Evolutionary conservation across 2,329 filamentous ascomycete species (phyloP), one percentile per base, ranked within the genome.

Genomic region (Diaporthe humulicola): DNA sequence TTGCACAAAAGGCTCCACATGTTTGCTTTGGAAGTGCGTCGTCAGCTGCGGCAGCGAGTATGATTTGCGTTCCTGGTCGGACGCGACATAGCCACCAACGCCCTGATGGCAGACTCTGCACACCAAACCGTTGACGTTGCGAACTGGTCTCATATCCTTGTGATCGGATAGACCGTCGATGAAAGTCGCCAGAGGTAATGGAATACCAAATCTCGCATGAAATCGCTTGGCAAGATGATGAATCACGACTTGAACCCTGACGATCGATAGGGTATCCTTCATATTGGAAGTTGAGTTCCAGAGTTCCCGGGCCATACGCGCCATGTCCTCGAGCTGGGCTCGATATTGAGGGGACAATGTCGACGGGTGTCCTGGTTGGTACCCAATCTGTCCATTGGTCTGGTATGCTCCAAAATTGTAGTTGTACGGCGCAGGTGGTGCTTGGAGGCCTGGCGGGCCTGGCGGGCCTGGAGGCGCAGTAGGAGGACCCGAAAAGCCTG

Each of bases 191-290:
- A 95, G 80, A 12, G 88, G 85, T 1, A 91, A 89, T 54, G 88
- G 86, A 75, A 91, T 87, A 22, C 84, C 84, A 80, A 92, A 94
- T 66, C 86, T 86, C 22, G 88, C 82, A 57, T 87, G 85, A 79
- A 92, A 94, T 48, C 86, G 87, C 72, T 87, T 87, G 73, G 89
- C 86, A 70, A 92, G 84, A 80, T 93, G 91, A 79, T 93, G 87
- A 56, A 96, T 87, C 14, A 94, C 85, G 61, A 91, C 88, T 75
- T 90, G 89, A 22, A 94, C 86, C 77, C 91, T 90, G 61, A 94
- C 86, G 75, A 88, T 89, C 52, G 89, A 88, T 19, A 91, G 88
- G 22, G 95, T 83, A 69, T 91, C 88, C 77, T 90, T 90, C 76
- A 94, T 85, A 4, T 87, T 87, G 10, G 87, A 87, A 3, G 92